Evolutionary conservation across 163 green algal species (phyloP), one percentile per base, ranked within the genome.

Genomic region (Volvox carteri): DNA sequence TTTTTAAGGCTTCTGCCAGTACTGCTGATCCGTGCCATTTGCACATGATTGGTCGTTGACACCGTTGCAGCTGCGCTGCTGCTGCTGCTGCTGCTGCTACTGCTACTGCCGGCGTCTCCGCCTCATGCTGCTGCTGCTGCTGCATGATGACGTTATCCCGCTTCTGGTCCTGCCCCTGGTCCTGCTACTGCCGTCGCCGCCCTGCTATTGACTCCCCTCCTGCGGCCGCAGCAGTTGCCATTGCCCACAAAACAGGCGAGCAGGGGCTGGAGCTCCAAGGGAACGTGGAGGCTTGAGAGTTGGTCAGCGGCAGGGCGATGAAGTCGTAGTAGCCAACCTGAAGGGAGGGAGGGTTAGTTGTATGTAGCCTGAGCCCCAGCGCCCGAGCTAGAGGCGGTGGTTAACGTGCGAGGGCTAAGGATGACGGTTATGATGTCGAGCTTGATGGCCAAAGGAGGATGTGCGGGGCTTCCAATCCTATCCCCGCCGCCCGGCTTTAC

Each of bases 281-380:
- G 70, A 78, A 78, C 2, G 70, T 39, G 41, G 39, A 58, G 70
- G 39, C 33, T 19, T 58, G 70, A 14, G 70, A 41, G 70, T 78
- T 37, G 41, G 35, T 21, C 70, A 78, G 70, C 39, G 70, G 70
- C 37, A 78, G 70, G 11, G 39, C 70, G 37, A 78, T 54, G 70
- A 78, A 78, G 70, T 78, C 70, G 39, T 78, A 78, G 70, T 58
- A 78, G 16, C 70, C 70, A 42, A 78, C 70, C 70, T 78, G 70
- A 65, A 25, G n/a, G 12, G 50, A 16, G 50, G 16, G 50, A 12
- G 50, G 12, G 16, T 16, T 58, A 16, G 16, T 58, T 58, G 16
- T 12, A 58, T 58, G 50, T 58, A 16, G 50, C 50, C 50, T 58
- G 50, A 25, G 50, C 12, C 50, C 50, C 16, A 16, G 12, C 12